Base-by-base conservation (phyloP, 257 asterid species). In the Fraxinus americana region DNA sequence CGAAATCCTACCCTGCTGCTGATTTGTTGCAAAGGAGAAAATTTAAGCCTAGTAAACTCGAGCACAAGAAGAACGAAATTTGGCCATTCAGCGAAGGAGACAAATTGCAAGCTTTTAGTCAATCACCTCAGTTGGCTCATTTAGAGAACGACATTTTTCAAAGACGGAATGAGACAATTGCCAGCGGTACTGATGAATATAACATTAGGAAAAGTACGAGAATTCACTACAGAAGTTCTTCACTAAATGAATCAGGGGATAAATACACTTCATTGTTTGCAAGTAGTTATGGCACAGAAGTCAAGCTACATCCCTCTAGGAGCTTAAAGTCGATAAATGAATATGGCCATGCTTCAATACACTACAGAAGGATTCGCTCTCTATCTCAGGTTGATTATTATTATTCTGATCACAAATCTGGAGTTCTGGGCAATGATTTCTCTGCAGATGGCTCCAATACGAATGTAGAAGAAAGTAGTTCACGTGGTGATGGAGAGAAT, bases 1-100 rank as follows among this genome's bases (percentile, higher is more conserved):
- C 98, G 7, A 92, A 92, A 81, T 90, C 98, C 32, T 95, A 85
- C 43, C 99, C 99, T 0, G 82, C 67, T 27, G 80, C 83, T 74
- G 78, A 83, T 50, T 57, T 77, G 70, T 77, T 86, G 4, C 80
- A 19, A 36, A 72, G 82, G 63, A 78, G 78, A 78, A 88, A 78
- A 75, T 74, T 83, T 67, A 88, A 87, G 85, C 97, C 99, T 38
- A 69, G 79, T 35, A 91, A 87, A 75, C 88, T 93, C 39, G 90
- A 89, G 70, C 83, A 83, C 85, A 95, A 95, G 78, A 91, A 86
- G 79, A 86, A 50, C 4, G 99, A 95, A 82, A 86, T 80, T 74
- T 94, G 98, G 98, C 77, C 89, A 2, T 54, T 72, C 38, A 88
- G 85, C 1, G 73, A 43, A 79, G 84, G 83, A 69, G 86, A 80